These are phyloP conservation scores for Lyophyllum semitale DNA, from an alignment of 768 basidiomycete species.

Conservation along the genomic window DNA sequence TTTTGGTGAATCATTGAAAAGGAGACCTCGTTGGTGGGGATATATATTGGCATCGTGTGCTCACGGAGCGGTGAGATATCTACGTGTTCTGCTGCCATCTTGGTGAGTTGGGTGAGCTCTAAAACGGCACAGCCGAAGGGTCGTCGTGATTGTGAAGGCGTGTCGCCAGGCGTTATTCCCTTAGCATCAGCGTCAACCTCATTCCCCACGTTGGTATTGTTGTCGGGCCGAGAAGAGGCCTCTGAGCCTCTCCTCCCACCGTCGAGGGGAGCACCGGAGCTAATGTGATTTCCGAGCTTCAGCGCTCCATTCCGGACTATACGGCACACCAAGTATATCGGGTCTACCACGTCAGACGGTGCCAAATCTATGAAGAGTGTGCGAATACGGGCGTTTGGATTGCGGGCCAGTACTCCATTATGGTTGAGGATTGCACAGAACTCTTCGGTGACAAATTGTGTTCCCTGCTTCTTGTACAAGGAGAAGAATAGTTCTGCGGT, in stretches of 20 bases:
- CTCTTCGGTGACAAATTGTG: slow-evolving; percentile 91
- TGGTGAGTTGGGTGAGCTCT: slow-evolving; percentile 75
- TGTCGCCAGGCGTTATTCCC: slow-evolving; percentile 27
- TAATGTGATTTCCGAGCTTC: slow-evolving; percentile 65
- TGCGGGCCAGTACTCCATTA: slow-evolving; percentile 84
- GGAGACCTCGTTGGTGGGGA: slow-evolving; percentile 77
- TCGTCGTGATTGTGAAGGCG: slow-evolving; percentile 63
- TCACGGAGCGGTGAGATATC: slow-evolving; percentile 72
- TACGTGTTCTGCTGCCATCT: slow-evolving; percentile 62
- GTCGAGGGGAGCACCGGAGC: slow-evolving; percentile 46
- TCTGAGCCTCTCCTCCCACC: slow-evolving; percentile 57
- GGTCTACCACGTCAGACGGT: slow-evolving; percentile 79
- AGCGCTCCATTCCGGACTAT: slow-evolving; percentile 87
- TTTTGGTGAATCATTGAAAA: slow-evolving; percentile 97
- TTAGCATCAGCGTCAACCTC: slow-evolving; percentile 20
- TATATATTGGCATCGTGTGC: slow-evolving; percentile 85
- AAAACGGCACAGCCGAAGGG: slow-evolving; percentile 97
- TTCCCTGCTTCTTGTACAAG: slow-evolving; percentile 81
- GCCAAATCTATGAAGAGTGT: slow-evolving; percentile 93
- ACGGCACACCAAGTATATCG: slow-evolving; percentile 87
- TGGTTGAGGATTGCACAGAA: slow-evolving; percentile 89
- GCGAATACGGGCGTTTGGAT: slow-evolving; percentile 73
- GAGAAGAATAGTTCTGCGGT: slow-evolving; percentile 94
- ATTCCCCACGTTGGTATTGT: slow-evolving; percentile 21
- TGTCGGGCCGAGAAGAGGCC: slow-evolving; percentile 40